These are phyloP conservation scores for Diaporthe citrichinensis DNA, from an alignment of 2,329 filamentous ascomycete genomes.

Conservation along the genomic window DNA sequence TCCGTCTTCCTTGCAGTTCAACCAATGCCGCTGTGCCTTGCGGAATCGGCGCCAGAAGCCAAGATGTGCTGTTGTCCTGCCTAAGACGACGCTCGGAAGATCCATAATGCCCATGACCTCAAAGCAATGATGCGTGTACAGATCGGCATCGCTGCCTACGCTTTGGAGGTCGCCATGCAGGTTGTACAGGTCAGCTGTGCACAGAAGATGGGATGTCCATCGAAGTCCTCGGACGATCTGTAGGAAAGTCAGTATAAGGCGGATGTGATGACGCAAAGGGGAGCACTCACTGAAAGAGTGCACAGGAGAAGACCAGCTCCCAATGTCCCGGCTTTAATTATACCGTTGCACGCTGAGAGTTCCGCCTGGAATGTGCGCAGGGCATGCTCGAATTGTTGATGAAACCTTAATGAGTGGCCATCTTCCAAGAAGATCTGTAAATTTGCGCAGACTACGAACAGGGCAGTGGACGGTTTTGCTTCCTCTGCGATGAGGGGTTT, in stretches of 20 bases:
- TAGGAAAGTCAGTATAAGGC: not conserved
- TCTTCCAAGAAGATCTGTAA: conserved; percentile 8
- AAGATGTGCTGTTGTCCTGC: conserved; percentile 5
- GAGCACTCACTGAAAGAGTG: not conserved
- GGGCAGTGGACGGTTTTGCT: conserved; percentile 12
- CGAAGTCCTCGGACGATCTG: conserved; percentile 7
- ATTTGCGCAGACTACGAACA: conserved; percentile 23
- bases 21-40: conserved; percentile 11
- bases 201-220: conserved; percentile 18
- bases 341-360: not conserved
- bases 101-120: conserved; percentile 23
- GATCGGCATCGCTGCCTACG: conserved; percentile 17
- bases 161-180: conserved; percentile 18
- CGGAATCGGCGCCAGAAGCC: conserved; percentile 23
- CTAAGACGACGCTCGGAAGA: conserved; percentile 11
- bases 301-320: conserved; percentile 10
- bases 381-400: conserved; percentile 14
- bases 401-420: conserved; percentile 15
- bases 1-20: conserved; percentile 32
- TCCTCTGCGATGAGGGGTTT: conserved; percentile 23
- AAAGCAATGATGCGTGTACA: conserved; percentile 16
- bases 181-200: conserved; percentile 16
- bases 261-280: not conserved
- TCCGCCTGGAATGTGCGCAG: conserved; percentile 4
- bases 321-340: conserved; percentile 8